Evolutionary conservation across 208 protist species (phyloP).

Genomic region (Trypanosoma boissoni): DNA sequence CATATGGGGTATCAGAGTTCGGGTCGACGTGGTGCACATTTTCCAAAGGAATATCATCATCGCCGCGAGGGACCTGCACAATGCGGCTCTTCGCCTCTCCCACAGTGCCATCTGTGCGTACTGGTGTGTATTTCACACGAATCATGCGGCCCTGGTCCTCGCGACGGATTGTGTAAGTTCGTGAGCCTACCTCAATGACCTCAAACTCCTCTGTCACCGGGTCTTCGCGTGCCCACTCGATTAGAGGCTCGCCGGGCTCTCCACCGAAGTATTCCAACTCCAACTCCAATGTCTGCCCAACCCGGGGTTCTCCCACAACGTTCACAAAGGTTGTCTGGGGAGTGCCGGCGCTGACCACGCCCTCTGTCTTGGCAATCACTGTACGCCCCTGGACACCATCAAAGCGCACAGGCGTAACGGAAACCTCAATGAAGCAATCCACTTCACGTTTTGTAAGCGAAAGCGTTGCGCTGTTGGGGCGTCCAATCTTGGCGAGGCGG

Average conservation of each 20-base stretch:
- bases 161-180: slow-evolving; percentile 53
- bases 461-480: slow-evolving; percentile 63
- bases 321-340: slow-evolving; percentile 65
- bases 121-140: slow-evolving; percentile 79
- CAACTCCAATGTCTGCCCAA: slow-evolving; percentile 58
- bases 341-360: slow-evolving; percentile 42
- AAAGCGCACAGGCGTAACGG: slow-evolving; percentile 76
- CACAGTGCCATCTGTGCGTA: slow-evolving; percentile 66
- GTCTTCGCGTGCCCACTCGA: slow-evolving; percentile 71
- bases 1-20: not conserved
- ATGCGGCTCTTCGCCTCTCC: slow-evolving; percentile 70
- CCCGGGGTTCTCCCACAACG: slow-evolving; percentile 59
- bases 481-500: slow-evolving; percentile 56
- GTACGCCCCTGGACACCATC: slow-evolving; percentile 73
- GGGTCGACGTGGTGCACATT: slow-evolving; percentile 1
- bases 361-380: slow-evolving; percentile 43
- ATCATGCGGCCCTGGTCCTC: slow-evolving; percentile 78
- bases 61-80: slow-evolving; percentile 30
- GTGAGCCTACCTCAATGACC: slow-evolving; percentile 41
- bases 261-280: slow-evolving; percentile 79
- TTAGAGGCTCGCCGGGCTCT: slow-evolving; percentile 55
- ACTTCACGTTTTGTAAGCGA: slow-evolving; percentile 75
- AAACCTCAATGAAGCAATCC: slow-evolving; percentile 82
- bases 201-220: slow-evolving; percentile 57
- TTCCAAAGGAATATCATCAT: slow-evolving; percentile 7